A percentile compares a stretch with the other conserved stretches of the same genome.
phyloP scores from a whole-genome alignment of 371 early-diverging fungal genomes.

The Enterospora canceri region DNA sequence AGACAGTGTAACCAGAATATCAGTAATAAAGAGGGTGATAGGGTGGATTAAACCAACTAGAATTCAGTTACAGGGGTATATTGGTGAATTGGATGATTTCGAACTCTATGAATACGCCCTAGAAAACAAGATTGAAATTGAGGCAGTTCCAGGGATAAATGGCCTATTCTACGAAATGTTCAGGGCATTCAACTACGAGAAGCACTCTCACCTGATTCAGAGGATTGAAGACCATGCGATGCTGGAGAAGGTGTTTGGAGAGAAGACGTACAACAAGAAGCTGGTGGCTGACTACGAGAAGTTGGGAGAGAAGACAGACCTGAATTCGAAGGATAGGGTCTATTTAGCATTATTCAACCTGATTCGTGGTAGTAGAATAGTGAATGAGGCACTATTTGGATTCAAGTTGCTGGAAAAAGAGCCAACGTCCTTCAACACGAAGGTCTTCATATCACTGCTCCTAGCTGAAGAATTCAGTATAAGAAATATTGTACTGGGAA shows the following conservation, averaged over 20 bases:
- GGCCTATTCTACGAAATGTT: too few relatives aligned
- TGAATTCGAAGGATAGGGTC: neutral
- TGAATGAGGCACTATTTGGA: neutral
- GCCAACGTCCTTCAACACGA: too few relatives aligned
- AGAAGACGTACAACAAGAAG: neutral
- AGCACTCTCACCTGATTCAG: too few relatives aligned
- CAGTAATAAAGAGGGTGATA: neutral
- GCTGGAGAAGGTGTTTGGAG: neutral
- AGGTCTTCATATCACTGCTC: constrained; percentile 24
- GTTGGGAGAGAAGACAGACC: neutral
- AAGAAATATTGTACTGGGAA: constrained; percentile 22
- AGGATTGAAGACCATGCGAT: too few relatives aligned
- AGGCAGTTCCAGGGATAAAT: too few relatives aligned
- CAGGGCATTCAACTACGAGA: too few relatives aligned
- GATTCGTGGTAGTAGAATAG: constrained; percentile 4
- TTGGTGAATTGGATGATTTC: constrained; percentile 51
- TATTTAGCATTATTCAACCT: neutral
- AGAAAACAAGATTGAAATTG: constrained; percentile 22
- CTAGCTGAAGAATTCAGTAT: constrained; percentile 17
- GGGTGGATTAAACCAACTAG: neutral
- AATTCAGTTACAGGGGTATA: constrained; percentile 9
- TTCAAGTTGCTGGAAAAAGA: constrained; percentile 6
- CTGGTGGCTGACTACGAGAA: too few relatives aligned
- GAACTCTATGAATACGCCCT: constrained; percentile 46
- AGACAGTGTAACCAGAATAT: neutral